Conservation (phyloP, 2,329 filamentous ascomycete species). For the Paraconiothyrium brasiliense region DNA sequence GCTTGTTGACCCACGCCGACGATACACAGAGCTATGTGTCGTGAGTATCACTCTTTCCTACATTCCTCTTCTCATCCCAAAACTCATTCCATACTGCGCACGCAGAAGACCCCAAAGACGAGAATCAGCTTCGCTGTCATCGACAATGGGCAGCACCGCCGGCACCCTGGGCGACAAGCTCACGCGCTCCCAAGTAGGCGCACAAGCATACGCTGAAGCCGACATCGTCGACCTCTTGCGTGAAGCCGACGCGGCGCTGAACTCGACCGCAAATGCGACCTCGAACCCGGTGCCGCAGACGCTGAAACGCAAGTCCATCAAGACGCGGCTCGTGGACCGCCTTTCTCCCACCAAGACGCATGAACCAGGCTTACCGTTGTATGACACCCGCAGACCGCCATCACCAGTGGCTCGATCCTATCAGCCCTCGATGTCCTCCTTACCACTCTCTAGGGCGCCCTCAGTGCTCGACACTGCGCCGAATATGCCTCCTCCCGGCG, state of each 20-base stretch:
- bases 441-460: constrained; percentile 57
- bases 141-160: constrained; percentile 42
- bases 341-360: constrained; percentile 30
- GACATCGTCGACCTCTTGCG: constrained; percentile 56
- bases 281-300: constrained; percentile 28
- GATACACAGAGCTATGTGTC: constrained; percentile 53
- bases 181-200: constrained; percentile 38
- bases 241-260: constrained; percentile 50
- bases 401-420: constrained; percentile 58
- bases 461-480: constrained; percentile 62
- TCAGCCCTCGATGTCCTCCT: constrained; percentile 57
- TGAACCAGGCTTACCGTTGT: constrained; percentile 48
- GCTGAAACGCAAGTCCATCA: constrained; percentile 37
- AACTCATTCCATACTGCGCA: constrained; percentile 32
- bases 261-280: constrained; percentile 17
- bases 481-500: constrained; percentile 64
- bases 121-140: constrained; percentile 47
- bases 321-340: constrained; percentile 34
- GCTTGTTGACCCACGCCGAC: constrained; percentile 59
- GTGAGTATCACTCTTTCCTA: constrained; percentile 49
- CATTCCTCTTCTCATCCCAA: constrained; percentile 24
- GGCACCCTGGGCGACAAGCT: constrained; percentile 42
- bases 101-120: constrained; percentile 39
- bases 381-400: constrained; percentile 52
- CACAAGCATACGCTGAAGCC: constrained; percentile 45